Evolutionary conservation across 768 basidiomycete species (phyloP), one percentile per base, ranked within the genome.

Genomic region (Chalciporus chontae): DNA sequence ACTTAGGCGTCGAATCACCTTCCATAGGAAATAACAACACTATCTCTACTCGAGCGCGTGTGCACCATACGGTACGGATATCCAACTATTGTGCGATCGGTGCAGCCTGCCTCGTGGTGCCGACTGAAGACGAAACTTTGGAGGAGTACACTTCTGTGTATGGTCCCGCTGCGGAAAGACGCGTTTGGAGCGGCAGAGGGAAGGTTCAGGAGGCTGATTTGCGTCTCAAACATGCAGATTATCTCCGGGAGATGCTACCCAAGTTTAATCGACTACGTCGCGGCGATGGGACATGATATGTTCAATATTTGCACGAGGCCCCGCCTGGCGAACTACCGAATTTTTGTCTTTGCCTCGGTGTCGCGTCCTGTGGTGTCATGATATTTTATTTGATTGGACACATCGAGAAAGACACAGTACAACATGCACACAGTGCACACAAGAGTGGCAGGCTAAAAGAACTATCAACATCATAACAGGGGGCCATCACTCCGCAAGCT

Each of bases 231-330:
- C 94, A 97, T 59, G 81, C 84, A 4, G 93, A 95, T 59, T 97
- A 97, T 66, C 74, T 98, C 45, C 75, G 84, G 38, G 95, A 97
- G 65, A 93, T 93, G 84, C 60, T 93, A 39, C 90, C 89, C 40
- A 92, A 93, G 70, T 93, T 93, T 62, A 92, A 93, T 65, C 71
- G 90, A 43, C 61, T 90, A 49, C 70, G 86, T 48, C 71, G 81
- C 44, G 81, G 77, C 18, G 81, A 83, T 54, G 80, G 77, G 27
- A 69, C 71, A 45, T 80, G 60, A 69, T 46, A 19, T 39, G 32
- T 15, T 15, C 11, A 31, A 31, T 5, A 31, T 31, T 11, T 14
- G 31, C 1, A 11, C 10, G 31, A 11, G 31, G 31, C 31, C 11
- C 31, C 13, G 31, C 31, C 13, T 31, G 31, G 31, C 4, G 10